A percentile compares a stretch with the other conserved stretches of the same genome.
Evolutionary conservation across 75 land plant genomes (phyloP).

Genomic region (Picea sitchensis): DNA sequence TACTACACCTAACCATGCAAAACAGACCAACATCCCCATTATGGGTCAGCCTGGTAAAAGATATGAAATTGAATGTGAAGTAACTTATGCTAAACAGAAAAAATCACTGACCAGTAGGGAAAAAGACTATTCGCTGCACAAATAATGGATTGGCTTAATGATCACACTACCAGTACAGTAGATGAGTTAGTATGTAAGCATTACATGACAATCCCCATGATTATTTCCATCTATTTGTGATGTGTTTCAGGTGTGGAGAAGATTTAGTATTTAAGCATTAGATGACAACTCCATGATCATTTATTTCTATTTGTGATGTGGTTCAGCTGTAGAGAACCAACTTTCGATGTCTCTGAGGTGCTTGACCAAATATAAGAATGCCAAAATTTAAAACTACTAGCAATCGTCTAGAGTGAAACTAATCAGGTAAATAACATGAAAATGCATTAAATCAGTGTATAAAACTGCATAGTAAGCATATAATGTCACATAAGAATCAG

Average conservation of each 20-base stretch:
- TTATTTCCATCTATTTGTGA: too few relatives aligned
- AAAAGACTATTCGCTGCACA: not conserved
- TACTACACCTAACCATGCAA: slow-evolving; percentile 62
- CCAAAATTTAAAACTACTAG: not conserved
- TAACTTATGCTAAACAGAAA: not conserved
- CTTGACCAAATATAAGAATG: not conserved
- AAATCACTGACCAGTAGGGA: slow-evolving; percentile 65
- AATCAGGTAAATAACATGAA: not conserved
- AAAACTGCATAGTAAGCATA: not conserved
- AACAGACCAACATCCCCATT: slow-evolving; percentile 49
- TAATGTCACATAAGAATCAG: not conserved
- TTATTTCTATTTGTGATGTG: too few relatives aligned
- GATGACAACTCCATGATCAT: too few relatives aligned
- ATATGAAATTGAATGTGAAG: not conserved
- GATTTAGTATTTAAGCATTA: too few relatives aligned
- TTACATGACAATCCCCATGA: too few relatives aligned
- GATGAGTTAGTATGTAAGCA: too few relatives aligned
- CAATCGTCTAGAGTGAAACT: not conserved
- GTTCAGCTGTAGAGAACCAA: too few relatives aligned
- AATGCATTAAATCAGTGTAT: not conserved
- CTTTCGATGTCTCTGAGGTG: too few relatives aligned
- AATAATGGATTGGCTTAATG: too few relatives aligned
- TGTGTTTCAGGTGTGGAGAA: too few relatives aligned
- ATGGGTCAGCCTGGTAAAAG: not conserved
- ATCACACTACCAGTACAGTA: too few relatives aligned